Base-by-base conservation (phyloP, 768 basidiomycete species). In the Lactifluus hygrophoroides region DNA sequence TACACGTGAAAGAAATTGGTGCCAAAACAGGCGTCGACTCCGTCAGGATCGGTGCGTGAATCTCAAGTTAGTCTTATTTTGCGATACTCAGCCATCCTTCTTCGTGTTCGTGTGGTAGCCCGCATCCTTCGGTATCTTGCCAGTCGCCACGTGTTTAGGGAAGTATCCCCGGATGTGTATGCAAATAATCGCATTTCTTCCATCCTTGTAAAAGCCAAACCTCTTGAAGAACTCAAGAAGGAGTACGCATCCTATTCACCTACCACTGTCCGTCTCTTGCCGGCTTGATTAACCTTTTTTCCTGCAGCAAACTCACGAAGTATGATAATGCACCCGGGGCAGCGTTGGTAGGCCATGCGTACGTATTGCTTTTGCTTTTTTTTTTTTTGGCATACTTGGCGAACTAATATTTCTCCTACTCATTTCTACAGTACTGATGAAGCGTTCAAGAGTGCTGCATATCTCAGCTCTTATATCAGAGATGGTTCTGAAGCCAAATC, bases 81-180 rank as follows among this genome's bases (percentile, higher is more conserved):
- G 32, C 5, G 32, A 9, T 16, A 34, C 35, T 44, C 9, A 45
- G 5, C 13, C n/a, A 19, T 6, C 28, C 13, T 6, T 56, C 32
- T n/a, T n/a, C n/a, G n/a, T n/a, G n/a, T n/a, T n/a, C n/a, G n/a
- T n/a, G 13, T n/a, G 38, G 16, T 51, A 76, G 73, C 67, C 21
- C 74, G 74, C 11, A 64, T 73, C 51, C 61, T 77, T 10, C 71
- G 76, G 23, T 70, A 69, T 40, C 70, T 77, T 8, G 73, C 73
- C 9, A 72, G 69, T 1, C 67, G 71, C 49, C 74, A 76, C 56
- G 64, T 77, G 56, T 77, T 74, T 57, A 75, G 32, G 32, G 32
- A 32, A 32, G 32, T 32, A 32, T 32, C 32, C 32, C 32, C 32
- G 32, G 32, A 32, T 56, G 68, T 72, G 7, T 77, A 74, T 56